phyloP scores from a whole-genome alignment of 2,329 filamentous ascomycete species.

The Colletotrichum orchidophilum region DNA sequence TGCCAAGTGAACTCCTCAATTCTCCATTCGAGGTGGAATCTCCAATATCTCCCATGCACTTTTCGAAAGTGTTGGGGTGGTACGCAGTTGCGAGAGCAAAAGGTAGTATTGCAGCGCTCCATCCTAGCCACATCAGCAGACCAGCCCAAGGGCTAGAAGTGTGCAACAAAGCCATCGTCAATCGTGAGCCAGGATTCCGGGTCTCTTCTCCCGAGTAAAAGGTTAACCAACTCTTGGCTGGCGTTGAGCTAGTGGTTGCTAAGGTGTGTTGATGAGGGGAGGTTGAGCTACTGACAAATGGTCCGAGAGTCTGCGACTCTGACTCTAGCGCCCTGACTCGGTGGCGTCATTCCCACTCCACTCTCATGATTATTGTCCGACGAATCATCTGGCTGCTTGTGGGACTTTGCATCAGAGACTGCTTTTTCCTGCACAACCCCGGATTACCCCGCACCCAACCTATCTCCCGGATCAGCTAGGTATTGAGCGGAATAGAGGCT shows the following conservation, averaged over 20 bases:
- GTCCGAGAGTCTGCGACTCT: conserved; percentile 6
- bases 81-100: neutral
- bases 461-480: neutral
- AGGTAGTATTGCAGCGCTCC: neutral
- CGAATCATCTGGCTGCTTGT: neutral
- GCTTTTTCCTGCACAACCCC: conserved; percentile 21
- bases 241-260: neutral
- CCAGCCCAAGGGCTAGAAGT: neutral
- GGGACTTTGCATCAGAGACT: neutral
- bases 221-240: neutral
- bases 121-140: neutral
- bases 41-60: neutral
- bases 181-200: neutral
- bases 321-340: conserved; percentile 29
- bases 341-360: neutral
- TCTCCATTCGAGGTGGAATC: neutral
- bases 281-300: conserved; percentile 13
- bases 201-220: neutral
- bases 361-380: neutral
- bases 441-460: conserved; percentile 15
- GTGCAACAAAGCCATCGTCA: neutral
- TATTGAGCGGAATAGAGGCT: neutral
- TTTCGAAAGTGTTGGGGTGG: neutral
- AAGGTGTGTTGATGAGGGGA: neutral
- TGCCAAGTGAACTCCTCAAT: neutral